These are phyloP conservation scores for Plasmopara halstedii DNA, from an alignment of 352 stramenopile genomes.

Conservation along the genomic window DNA sequence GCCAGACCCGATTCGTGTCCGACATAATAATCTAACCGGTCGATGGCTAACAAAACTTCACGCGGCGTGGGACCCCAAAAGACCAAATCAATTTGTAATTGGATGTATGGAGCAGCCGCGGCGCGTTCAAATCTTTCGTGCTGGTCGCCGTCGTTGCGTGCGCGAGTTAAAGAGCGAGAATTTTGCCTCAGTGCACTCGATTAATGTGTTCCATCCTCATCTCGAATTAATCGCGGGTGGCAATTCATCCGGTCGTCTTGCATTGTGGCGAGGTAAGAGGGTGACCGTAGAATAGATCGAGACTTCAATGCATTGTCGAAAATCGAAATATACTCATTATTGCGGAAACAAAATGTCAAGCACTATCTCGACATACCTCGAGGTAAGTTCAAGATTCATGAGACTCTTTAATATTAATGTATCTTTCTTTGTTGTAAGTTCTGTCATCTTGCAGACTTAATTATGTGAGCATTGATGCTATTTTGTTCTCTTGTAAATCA, in stretches of 20 bases:
- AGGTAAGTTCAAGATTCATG: too few species aligned
- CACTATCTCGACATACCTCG: too few species aligned
- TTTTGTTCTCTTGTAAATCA: constrained; percentile 44
- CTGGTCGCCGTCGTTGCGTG: constrained; percentile 54
- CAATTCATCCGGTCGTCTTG: constrained; percentile 68
- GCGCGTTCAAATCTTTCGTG: constrained; percentile 75
- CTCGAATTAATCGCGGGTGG: constrained; percentile 59
- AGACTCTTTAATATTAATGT: too few species aligned
- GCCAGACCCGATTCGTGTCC: constrained; percentile 22
- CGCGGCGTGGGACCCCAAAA: constrained; percentile 71
- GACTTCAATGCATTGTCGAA: background rate
- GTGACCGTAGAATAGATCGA: constrained; percentile 5
- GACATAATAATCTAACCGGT: constrained; percentile 80
- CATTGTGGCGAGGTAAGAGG: constrained; percentile 43
- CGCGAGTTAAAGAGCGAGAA: constrained; percentile 60
- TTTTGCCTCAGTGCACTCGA: constrained; percentile 79
- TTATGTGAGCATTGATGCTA: constrained; percentile 7
- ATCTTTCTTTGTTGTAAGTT: too few species aligned
- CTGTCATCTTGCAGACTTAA: background rate
- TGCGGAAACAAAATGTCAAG: too few species aligned
- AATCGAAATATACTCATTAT: constrained; percentile 8
- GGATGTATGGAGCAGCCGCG: constrained; percentile 78
- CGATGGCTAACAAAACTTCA: constrained; percentile 86
- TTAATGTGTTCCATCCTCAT: constrained; percentile 80
- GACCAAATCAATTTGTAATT: constrained; percentile 66